Evolutionary conservation across 176 grass and related monocot genomes (phyloP), one percentile per base, ranked within the genome.

Genomic region (Tillandsia leiboldiana): DNA sequence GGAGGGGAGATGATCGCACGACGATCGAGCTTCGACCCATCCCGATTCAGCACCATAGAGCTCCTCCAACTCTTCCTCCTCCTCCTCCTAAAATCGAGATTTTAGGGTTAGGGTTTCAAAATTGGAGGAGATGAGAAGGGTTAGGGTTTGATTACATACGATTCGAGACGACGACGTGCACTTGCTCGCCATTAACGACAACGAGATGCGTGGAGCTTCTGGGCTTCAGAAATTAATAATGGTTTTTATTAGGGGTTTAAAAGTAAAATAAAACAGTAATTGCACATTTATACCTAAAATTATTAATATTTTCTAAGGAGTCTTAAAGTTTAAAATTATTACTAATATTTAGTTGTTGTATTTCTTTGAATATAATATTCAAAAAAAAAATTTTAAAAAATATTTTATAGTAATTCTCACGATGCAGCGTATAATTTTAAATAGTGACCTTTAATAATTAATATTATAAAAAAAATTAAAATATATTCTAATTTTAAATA

Each of bases 1-100:
- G 52, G 87, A 69, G 11, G 63, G 2, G 42, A 90, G 80, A 71
- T 93, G 89, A 2, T 83, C 82, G 84, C 94, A 90, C 11, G 72
- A 81, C 49, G 89, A 87, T 72, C 94, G 94, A 67, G 84, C 87
- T 73, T 93, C 89, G 33, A 90, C 89, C 94, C 89, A 93, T 42
- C 84, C 94, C 7, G 87, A 78, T 33, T 58, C 72, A 33, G 75
- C 79, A 13, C 87, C 87, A 28, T 78, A 75, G 27, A 90, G 72
- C 9, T 90, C 83, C 50, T 72, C 75, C 47, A 1, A 64, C 67
- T 72, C 75, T 68, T 84, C 84, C 14, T 68, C 86, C 82, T 88
- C 69, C 47, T 53, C 68, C n/a, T 65, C 2, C 28, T 12, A 14
- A 59, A n/a, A 23, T 59, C 7, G 0, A 59, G 56, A 59, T 59